Percentiles rank a stretch among this genome's conserved stretches.
phyloP scores from a whole-genome alignment of 179 eudicot genomes.

The Corrigiola litoralis region DNA sequence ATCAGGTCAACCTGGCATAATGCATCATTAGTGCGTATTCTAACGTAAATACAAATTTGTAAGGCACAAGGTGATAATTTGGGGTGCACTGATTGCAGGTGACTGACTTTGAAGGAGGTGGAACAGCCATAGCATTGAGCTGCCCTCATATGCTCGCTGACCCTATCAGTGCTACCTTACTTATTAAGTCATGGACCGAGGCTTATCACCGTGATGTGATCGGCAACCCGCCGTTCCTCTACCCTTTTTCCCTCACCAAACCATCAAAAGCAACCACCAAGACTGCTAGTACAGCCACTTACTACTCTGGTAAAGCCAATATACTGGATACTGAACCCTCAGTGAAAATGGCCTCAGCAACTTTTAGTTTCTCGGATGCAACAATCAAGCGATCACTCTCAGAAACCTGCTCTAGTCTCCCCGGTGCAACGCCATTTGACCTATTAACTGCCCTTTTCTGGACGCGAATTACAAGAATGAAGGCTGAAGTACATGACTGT shows the following conservation, averaged over 20 bases:
- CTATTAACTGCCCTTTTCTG: constrained; percentile 52
- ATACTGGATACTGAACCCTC: neutral
- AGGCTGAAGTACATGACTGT: neutral
- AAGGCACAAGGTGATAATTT: neutral
- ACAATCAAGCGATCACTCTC: constrained; percentile 26
- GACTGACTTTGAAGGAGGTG: constrained; percentile 58
- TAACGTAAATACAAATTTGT: too few species aligned
- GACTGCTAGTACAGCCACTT: constrained; percentile 4
- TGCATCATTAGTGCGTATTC: too few species aligned
- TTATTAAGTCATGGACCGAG: constrained; percentile 58
- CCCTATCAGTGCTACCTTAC: constrained; percentile 35
- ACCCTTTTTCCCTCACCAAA: constrained; percentile 22
- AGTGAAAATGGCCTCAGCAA: constrained; percentile 30
- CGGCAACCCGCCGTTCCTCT: constrained; percentile 41
- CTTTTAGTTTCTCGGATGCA: constrained; percentile 43
- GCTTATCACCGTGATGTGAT: constrained; percentile 22
- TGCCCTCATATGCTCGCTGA: constrained; percentile 62
- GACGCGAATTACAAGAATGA: constrained; percentile 25
- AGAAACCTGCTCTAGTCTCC: constrained; percentile 16
- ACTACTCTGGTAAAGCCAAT: constrained; percentile 20
- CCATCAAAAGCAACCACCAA: constrained; percentile 4
- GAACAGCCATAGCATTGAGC: constrained; percentile 53
- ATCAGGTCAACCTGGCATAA: too few species aligned
- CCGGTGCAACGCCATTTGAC: constrained; percentile 48
- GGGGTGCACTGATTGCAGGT: constrained; percentile 32